Evolutionary conservation across 2,329 filamentous ascomycete species (phyloP), one percentile per base, ranked within the genome.

Genomic region (Nemania serpens): DNA sequence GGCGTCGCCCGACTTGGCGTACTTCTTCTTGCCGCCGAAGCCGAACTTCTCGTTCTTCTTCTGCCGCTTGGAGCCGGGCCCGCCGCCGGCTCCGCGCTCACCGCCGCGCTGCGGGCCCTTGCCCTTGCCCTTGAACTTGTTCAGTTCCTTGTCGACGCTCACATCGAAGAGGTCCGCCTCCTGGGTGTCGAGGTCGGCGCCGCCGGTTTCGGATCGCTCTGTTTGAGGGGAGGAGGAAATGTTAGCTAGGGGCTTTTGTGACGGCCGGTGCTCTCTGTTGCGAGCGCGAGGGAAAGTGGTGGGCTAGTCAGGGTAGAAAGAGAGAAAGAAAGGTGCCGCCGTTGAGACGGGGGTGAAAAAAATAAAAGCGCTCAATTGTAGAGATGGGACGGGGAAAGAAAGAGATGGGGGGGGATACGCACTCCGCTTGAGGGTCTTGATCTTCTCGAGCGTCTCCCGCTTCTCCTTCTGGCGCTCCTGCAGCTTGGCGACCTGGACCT

Each of bases 21-120:
- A 88, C 57, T 90, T 84, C 84, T 99, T 99, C 87, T 97, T 97
- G 70, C 95, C 95, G 62, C 95, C 95, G 73, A 94, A 97, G 22
- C 95, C 95, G 75, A 89, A 98, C 80, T 97, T 97, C 67, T 91
- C 85, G 74, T 99, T 89, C 82, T 96, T 97, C 87, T 96, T 97
- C 75, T 90, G 86, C 62, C 95, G 89, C 82, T 98, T 98, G 65
- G 75, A 71, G 73, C 88, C 90, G 25, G 79, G 76, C 22, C 71
- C 74, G 41, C 69, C 69, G 41, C 69, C 69, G 39, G 71, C 71
- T 58, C 78, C 75, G 64, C 76, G 75, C 52, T 78, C 75, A 59
- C 77, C 77, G 36, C 76, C 66, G 75, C 75, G 59, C 70, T 72
- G 63, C 75, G 71, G 71, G 29, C 76, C 76, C 58, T 78, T 55